Base-by-base conservation (phyloP, 225 moss, liverwort and hornwort species). In the Physcomitrellopsis africana region DNA sequence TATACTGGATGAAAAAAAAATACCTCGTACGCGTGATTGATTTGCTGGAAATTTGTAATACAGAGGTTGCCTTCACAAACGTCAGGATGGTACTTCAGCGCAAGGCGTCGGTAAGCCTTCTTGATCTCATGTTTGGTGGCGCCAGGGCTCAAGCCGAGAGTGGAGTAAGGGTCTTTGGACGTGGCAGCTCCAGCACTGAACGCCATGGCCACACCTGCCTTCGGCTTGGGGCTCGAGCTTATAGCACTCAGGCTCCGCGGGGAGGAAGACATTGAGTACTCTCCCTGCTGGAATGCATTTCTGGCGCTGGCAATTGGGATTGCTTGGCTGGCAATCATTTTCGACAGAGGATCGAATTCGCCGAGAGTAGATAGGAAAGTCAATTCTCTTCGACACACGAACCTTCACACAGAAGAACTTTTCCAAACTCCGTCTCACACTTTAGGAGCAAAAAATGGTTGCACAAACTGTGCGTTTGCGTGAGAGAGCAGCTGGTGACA, bases 121-220 rank as follows among this genome's bases (percentile, higher is more conserved):
- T 29, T 52, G 2, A 60, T 29, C 14, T 0, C 14, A 29, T 60
- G 2, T 1, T 60, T 29, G 14, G 8, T 60, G 7, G 15, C 27
- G 6, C 77, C 80, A 60, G 84, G 84, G 52, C 63, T 84, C 15
- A 90, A 60, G 48, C 82, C 87, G 1, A 90, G 60, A 13, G 81
- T 86, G 12, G 86, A 77, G 32, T 86, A 86, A 1, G 86, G 86
- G 65, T 89, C 89, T 60, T 73, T 22, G 5, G 32, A 37, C 3
- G 66, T 65, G 29, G 52, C 69, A 5, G 87, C 55, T 51, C 83
- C 81, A 1, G 70, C 29, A 22, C 70, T 63, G 37, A 78, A 79
- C 22, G 79, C 89, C 73, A 82, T 70, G 15, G 73, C 75, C 55
- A 81, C 81, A 57, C 88, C 60, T 19, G 55, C 22, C 58, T 64